These are phyloP conservation scores for Priceomyces castillae DNA, from an alignment of 805 yeast species.

Conservation along the genomic window DNA sequence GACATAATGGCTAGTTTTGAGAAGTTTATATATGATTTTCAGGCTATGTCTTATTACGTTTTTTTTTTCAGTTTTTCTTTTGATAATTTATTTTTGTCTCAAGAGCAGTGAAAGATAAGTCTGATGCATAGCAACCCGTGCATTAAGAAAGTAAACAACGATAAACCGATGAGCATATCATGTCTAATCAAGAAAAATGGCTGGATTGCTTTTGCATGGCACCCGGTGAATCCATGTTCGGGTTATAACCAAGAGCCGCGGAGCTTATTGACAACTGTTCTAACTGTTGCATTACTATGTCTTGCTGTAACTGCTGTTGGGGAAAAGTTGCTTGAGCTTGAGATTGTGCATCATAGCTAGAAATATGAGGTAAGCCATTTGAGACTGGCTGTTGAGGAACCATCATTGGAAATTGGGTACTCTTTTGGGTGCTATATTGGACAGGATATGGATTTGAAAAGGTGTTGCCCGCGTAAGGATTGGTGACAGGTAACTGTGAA, in stretches of 20 bases:
- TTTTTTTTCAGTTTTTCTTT: too few species aligned
- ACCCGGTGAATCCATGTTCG: constrained; percentile 42
- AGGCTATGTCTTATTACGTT: too few species aligned
- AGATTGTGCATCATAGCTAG: not conserved
- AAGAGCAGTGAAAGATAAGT: too few species aligned
- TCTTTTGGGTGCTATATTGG: not conserved
- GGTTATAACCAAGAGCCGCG: constrained; percentile 45
- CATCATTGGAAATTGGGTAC: not conserved
- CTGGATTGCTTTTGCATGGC: constrained; percentile 20
- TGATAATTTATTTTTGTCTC: too few species aligned
- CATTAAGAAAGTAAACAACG: not conserved
- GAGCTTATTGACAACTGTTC: constrained; percentile 46
- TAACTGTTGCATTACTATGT: constrained; percentile 43
- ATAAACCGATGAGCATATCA: not conserved
- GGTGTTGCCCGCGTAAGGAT: not conserved
- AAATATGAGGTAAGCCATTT: not conserved
- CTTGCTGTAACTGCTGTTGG: constrained; percentile 23
- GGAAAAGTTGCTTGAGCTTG: not conserved
- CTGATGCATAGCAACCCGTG: too few species aligned
- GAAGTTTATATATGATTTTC: too few species aligned
- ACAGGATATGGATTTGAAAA: not conserved
- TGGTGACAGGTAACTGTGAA: not conserved
- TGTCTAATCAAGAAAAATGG: constrained; percentile 17
- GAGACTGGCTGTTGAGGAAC: not conserved
- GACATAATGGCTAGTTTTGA: not conserved